phyloP scores from a whole-genome alignment of 495 filamentous ascomycete genomes.

The Glonium stellatum region DNA sequence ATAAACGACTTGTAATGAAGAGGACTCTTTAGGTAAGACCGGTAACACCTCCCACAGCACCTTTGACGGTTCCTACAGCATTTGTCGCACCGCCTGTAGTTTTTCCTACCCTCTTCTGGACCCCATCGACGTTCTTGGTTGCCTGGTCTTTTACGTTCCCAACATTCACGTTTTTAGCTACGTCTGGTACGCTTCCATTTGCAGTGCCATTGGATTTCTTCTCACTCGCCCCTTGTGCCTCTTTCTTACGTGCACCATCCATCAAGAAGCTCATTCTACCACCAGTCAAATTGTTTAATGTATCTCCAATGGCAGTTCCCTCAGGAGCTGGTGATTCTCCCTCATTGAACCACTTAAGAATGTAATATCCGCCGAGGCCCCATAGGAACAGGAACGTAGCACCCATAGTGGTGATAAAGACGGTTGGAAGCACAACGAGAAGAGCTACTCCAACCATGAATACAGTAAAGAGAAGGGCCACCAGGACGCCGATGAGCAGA shows the following conservation, averaged over 20 bases:
- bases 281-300: conserved; percentile 34
- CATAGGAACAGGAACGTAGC: conserved; percentile 58
- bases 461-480: conserved; percentile 49
- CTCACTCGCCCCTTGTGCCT: not conserved
- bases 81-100: not conserved
- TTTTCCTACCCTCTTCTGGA: not conserved
- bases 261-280: conserved; percentile 35
- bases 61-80: not conserved
- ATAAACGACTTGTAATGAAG: not conserved
- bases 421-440: conserved; percentile 54
- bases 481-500: conserved; percentile 43
- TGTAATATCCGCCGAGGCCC: conserved; percentile 50
- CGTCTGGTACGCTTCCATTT: not conserved
- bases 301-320: conserved; percentile 35
- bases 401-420: conserved; percentile 51
- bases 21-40: not conserved
- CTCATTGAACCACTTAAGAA: conserved; percentile 45
- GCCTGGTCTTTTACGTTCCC: not conserved
- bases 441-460: conserved; percentile 58
- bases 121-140: not conserved
- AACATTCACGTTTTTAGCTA: not conserved
- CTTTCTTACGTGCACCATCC: conserved; percentile 20
- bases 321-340: conserved; percentile 19
- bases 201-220: not conserved
- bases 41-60: not conserved